These are phyloP conservation scores for Rhodotorula glutinis DNA, from an alignment of 1,284 basidiomycete species.

Conservation along the genomic window DNA sequence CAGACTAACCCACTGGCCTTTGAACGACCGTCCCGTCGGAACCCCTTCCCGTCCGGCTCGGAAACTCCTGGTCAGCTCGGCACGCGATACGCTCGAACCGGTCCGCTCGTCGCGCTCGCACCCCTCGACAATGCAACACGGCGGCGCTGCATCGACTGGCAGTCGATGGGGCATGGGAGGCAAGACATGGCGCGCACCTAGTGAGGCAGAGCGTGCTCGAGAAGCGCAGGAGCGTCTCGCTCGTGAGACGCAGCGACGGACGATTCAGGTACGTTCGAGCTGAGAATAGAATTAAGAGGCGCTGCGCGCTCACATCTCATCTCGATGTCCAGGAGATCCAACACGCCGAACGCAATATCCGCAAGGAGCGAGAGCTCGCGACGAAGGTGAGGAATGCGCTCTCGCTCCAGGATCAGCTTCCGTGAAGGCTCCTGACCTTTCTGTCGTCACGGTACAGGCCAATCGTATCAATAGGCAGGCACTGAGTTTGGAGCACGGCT, in stretches of 20 bases:
- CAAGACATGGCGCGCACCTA: conserved; percentile 17
- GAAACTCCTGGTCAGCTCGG: too few species aligned
- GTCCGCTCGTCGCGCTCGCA: background rate
- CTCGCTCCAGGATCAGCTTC: too few species aligned
- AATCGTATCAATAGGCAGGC: conserved; percentile 1
- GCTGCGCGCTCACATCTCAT: too few species aligned
- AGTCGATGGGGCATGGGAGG: conserved; percentile 2
- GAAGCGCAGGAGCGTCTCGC: conserved; percentile 7
- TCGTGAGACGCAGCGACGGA: conserved; percentile 11
- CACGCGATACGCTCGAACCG: too few species aligned
- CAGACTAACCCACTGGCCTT: too few species aligned
- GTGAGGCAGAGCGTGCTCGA: background rate
- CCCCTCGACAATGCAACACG: background rate
- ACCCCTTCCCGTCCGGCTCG: too few species aligned
- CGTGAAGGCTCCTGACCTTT: background rate
- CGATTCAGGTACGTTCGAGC: conserved; percentile 2
- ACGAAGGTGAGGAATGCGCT: background rate
- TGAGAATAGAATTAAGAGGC: too few species aligned
- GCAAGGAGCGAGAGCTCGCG: conserved; percentile 4
- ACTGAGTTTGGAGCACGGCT: background rate
- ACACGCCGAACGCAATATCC: conserved; percentile 16
- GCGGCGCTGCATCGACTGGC: conserved; percentile 3
- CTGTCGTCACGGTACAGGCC: background rate
- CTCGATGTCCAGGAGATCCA: background rate
- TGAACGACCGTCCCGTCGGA: too few species aligned